Evolutionary conservation across 2,329 filamentous ascomycete genomes (phyloP).

Genomic region (Aspergillus sp.): DNA sequence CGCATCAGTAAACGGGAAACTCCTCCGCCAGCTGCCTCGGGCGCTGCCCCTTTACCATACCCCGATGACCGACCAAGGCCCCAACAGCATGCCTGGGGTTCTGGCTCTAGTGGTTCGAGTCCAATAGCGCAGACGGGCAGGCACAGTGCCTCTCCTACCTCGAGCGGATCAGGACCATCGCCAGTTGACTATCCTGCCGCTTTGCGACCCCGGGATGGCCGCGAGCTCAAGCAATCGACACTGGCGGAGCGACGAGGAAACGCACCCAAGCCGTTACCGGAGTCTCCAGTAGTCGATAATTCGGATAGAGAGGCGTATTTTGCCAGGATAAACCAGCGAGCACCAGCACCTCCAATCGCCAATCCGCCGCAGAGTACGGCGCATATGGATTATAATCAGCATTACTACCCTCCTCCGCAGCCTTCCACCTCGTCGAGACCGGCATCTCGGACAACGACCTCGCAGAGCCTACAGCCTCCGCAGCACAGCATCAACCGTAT

Average conservation of each 20-base stretch:
- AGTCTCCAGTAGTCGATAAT: conserved; percentile 74
- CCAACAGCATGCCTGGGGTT: conserved; percentile 33
- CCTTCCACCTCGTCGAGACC: conserved; percentile 23
- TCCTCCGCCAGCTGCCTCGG: conserved; percentile 53
- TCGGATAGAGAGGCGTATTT: conserved; percentile 79
- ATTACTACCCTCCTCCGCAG: conserved; percentile 61
- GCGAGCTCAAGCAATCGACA: conserved; percentile 57
- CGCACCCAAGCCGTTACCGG: conserved; percentile 73
- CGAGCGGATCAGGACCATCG: conserved; percentile 27
- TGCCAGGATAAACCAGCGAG: conserved; percentile 58
- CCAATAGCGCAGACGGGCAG: conserved; percentile 27
- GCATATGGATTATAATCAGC: conserved; percentile 58
- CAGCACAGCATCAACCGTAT: conserved; percentile 60
- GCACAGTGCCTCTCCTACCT: conserved; percentile 20
- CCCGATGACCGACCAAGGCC: conserved; percentile 61
- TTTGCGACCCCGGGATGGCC: conserved; percentile 44
- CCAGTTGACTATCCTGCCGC: conserved; percentile 38
- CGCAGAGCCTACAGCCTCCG: conserved; percentile 49
- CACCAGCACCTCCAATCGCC: conserved; percentile 35
- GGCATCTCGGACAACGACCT: conserved; percentile 20
- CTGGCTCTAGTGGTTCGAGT: conserved; percentile 30
- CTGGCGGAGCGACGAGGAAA: conserved; percentile 80
- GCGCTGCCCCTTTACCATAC: conserved; percentile 63
- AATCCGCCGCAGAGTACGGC: conserved; percentile 34
- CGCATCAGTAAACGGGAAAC: conserved; percentile 80